Base-by-base conservation (phyloP, 495 filamentous ascomycete genomes). In the Endocarpon pusillum region DNA sequence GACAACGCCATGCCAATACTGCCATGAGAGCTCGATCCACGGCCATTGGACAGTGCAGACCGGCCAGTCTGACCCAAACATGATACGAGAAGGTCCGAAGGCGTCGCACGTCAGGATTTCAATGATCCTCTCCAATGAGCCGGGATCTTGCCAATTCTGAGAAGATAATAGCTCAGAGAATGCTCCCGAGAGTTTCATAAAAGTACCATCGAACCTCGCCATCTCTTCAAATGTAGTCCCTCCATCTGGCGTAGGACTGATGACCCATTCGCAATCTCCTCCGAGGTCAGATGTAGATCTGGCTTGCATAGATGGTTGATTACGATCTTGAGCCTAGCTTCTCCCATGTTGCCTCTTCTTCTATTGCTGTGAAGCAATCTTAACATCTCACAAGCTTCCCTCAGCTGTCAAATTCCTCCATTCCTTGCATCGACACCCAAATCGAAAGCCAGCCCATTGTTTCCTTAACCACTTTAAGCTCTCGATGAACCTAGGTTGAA, bases 61-160 rank as follows among this genome's bases (percentile, higher is more conserved):
- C 2, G 82, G 85, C 85, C 84, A 94, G 48, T 92, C 82, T 32
- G 75, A 82, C 3, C 75, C 85, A 51, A 84, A 94, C 74, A 94
- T 84, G 36, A 85, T 64, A 31, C 81, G 58, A n/a, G 58, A 48
- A 1, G 75, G 53, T 4, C 74, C 70, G 49, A 92, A 92, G 2
- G 64, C 59, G 14, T 71, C 67, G 23, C 87, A 58, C 0, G 81
- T 51, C 3, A 77, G 38, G 16, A 41, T 35, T 10, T 57, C 45
- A 2, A 63, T 46, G 6, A 74, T 40, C 10, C 40, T 40, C 16
- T 58, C 45, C 9, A 67, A 55, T 36, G 64, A 46, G 2, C 53
- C 28, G 23, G 51, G 28, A 45, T 54, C 5, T 37, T 47, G 41
- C 43, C 51, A 6, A 53, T 47, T 27, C 35, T 57, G 35, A 41